Conservation (phyloP, 495 filamentous ascomycete species). For the Barbatosphaeria neglecta region DNA sequence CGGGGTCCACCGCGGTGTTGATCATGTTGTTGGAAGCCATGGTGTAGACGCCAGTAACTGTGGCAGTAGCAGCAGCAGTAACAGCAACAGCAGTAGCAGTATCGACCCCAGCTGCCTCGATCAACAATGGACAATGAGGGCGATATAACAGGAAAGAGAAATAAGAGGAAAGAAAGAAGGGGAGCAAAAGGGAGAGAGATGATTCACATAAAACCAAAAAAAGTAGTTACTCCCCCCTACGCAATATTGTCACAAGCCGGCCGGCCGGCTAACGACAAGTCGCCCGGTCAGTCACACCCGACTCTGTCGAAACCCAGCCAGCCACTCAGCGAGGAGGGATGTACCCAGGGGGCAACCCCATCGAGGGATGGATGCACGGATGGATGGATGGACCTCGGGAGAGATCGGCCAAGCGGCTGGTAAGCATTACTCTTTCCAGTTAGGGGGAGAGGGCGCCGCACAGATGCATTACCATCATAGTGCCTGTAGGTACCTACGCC, state of each 20-base stretch:
- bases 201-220: no score
- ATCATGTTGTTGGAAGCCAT: slow-evolving; percentile 48
- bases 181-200: not conserved
- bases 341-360: slow-evolving; percentile 5
- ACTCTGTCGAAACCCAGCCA: not conserved
- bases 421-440: slow-evolving; percentile 1
- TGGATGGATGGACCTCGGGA: slow-evolving; percentile 12
- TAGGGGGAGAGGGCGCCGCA: no score
- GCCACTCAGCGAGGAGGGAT: not conserved
- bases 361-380: no score
- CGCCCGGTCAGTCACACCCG: not conserved
- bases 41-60: slow-evolving; percentile 11
- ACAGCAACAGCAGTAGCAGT: not conserved
- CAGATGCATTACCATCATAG: no score
- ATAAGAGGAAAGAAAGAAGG: not conserved
- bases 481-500: no score
- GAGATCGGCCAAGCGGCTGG: slow-evolving; percentile 18
- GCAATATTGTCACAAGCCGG: not conserved
- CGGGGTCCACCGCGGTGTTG: slow-evolving; percentile 41
- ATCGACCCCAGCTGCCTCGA: no score
- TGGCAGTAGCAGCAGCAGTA: slow-evolving; percentile 1
- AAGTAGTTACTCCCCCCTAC: no score
- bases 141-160: not conserved
- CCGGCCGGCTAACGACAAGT: not conserved
- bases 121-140: not conserved